These are phyloP conservation scores for Eurotiales sp. DNA, from an alignment of 2,329 filamentous ascomycete species.

Conservation along the genomic window DNA sequence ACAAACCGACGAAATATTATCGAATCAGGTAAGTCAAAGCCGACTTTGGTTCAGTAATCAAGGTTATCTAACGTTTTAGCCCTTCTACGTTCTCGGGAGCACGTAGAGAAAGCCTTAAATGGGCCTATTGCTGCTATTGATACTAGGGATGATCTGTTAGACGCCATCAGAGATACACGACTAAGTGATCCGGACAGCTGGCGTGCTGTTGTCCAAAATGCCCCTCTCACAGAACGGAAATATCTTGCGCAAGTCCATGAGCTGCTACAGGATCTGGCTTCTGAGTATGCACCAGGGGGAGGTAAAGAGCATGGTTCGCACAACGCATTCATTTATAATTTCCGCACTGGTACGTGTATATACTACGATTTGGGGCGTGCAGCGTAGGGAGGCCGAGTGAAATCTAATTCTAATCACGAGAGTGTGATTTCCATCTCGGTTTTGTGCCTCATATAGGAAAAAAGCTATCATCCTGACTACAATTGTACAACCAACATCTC, in stretches of 20 bases:
- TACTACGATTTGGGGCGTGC: slow-evolving; percentile 69
- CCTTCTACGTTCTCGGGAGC: slow-evolving; percentile 53
- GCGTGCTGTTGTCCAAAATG: slow-evolving; percentile 73
- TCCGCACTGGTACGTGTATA: slow-evolving; percentile 75
- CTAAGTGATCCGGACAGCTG: slow-evolving; percentile 80
- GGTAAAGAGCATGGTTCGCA: slow-evolving; percentile 52
- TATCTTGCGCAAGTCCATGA: slow-evolving; percentile 82
- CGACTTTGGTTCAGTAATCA: slow-evolving; percentile 23
- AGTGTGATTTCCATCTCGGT: neutral
- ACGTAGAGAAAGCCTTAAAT: slow-evolving; percentile 67
- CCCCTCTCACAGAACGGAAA: slow-evolving; percentile 71
- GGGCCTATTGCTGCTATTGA: slow-evolving; percentile 86
- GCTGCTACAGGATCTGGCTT: slow-evolving; percentile 62
- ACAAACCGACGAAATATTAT: slow-evolving; percentile 83
- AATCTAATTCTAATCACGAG: too few species aligned
- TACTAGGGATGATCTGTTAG: slow-evolving; percentile 77
- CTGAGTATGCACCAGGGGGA: slow-evolving; percentile 35
- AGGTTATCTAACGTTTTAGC: slow-evolving; percentile 31
- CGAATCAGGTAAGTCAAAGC: slow-evolving; percentile 64
- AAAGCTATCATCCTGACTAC: too few species aligned
- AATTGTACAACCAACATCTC: neutral
- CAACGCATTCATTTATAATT: slow-evolving; percentile 89
- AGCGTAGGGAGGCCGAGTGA: slow-evolving; percentile 1
- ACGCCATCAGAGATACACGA: slow-evolving; percentile 68
- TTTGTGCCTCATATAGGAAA: too few species aligned